Evolutionary conservation across 306 rosid genomes (phyloP).

Genomic region (Alnus rubra): DNA sequence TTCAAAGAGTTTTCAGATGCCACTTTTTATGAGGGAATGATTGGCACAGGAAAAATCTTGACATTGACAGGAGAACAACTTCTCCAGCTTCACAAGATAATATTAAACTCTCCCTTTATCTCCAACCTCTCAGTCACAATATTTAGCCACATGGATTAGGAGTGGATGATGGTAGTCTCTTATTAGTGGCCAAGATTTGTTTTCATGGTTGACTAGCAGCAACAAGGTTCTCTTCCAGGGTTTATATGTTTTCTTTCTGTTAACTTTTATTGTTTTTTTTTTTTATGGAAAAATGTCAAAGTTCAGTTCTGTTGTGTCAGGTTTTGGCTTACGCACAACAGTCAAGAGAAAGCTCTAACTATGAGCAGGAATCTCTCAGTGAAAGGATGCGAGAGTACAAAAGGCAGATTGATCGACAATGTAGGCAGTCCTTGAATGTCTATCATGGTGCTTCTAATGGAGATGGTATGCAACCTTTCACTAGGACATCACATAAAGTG

Average conservation of each 20-base stretch:
- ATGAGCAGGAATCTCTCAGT: slow-evolving; percentile 60
- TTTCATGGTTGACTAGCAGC: not conserved
- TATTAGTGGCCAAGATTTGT: not conserved
- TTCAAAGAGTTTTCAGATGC: not conserved
- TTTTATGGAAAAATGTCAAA: slow-evolving; percentile 1
- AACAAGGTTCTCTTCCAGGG: not conserved
- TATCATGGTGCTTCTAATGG: slow-evolving; percentile 43
- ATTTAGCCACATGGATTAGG: not conserved
- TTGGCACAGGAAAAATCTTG: not conserved
- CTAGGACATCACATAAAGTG: slow-evolving; percentile 61
- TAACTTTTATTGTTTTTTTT: not conserved
- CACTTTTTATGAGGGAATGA: not conserved
- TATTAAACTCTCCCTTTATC: not conserved
- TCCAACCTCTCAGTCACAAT: not conserved
- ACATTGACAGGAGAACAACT: not conserved
- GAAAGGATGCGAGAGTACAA: slow-evolving; percentile 70
- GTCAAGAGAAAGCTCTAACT: slow-evolving; percentile 57
- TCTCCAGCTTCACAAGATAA: not conserved
- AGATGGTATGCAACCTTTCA: slow-evolving; percentile 48
- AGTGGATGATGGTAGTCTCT: not conserved
- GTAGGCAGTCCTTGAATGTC: slow-evolving; percentile 54
- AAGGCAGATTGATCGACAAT: slow-evolving; percentile 55
- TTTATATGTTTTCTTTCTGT: not conserved
- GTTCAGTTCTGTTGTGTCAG: slow-evolving; percentile 43
- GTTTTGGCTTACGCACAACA: slow-evolving; percentile 61